These are phyloP conservation scores for Ophiostoma australiae DNA, from an alignment of 2,329 filamentous ascomycete species.

Conservation along the genomic window DNA sequence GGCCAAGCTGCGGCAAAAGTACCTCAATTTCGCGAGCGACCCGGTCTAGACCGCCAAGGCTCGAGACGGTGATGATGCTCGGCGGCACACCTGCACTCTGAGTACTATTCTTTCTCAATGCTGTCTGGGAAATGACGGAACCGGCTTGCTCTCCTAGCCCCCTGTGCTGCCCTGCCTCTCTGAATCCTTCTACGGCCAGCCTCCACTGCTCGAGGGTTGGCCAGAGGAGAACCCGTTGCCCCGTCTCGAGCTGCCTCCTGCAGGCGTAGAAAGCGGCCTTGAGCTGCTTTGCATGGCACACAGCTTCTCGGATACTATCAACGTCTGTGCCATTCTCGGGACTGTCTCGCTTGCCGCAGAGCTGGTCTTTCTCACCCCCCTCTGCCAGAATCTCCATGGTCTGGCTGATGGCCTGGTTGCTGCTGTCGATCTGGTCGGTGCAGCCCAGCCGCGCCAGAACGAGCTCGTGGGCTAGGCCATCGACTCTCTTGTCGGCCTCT, in stretches of 20 bases:
- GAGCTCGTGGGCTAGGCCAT: not conserved
- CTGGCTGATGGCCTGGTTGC: slow-evolving; percentile 1
- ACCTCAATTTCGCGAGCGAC: not conserved
- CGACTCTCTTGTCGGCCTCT: not conserved
- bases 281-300: not conserved
- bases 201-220: slow-evolving; percentile 16
- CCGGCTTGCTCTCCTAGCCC: not conserved
- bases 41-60: not conserved
- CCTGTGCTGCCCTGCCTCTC: not conserved
- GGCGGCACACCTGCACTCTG: not conserved
- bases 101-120: not conserved
- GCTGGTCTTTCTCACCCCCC: not conserved
- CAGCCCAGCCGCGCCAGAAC: slow-evolving; percentile 9
- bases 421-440: slow-evolving; percentile 4
- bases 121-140: not conserved
- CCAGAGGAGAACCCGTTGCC: slow-evolving; percentile 7
- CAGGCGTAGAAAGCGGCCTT: not conserved
- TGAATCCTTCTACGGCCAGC: not conserved
- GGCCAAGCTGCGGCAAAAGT: slow-evolving; percentile 15
- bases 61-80: not conserved
- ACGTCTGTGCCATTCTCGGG: not conserved
- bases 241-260: not conserved
- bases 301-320: not conserved
- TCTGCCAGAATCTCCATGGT: not conserved
- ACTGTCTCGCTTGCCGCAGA: not conserved